Percentiles rank a stretch among this genome's conserved stretches.
These are phyloP conservation scores for Trichoderma polysporum DNA, from an alignment of 2,329 filamentous ascomycete species.

Conservation along the genomic window DNA sequence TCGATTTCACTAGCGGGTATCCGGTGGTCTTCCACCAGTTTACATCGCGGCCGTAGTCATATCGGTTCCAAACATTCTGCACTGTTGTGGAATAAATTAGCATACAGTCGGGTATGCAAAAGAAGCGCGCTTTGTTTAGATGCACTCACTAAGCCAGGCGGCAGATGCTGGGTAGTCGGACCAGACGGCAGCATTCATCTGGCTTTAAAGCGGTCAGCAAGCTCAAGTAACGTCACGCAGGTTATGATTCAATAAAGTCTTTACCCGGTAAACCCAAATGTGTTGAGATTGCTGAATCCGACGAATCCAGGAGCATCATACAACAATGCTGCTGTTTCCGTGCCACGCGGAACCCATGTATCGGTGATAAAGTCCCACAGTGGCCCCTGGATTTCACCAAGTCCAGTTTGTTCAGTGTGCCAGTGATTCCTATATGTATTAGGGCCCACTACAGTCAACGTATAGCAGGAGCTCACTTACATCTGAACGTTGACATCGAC, in stretches of 20 bases:
- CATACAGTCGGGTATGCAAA: no score
- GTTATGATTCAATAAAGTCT: rapidly evolving
- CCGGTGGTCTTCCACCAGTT: slow-evolving; percentile 48
- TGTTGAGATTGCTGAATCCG: slow-evolving; percentile 57
- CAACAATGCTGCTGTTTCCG: slow-evolving; percentile 51
- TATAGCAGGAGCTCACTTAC: slow-evolving; percentile 24
- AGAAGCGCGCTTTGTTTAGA: neutral
- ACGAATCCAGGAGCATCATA: slow-evolving; percentile 58
- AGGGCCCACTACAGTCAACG: neutral
- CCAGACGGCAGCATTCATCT: slow-evolving; percentile 16
- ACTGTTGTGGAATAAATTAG: slow-evolving; percentile 40
- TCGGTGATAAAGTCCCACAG: slow-evolving; percentile 54
- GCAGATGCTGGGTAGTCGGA: slow-evolving; percentile 17
- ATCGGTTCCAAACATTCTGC: slow-evolving; percentile 59
- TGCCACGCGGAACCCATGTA: slow-evolving; percentile 54
- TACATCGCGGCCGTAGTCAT: slow-evolving; percentile 50
- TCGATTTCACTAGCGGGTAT: slow-evolving; percentile 54
- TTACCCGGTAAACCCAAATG: slow-evolving; percentile 54
- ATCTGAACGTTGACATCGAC: slow-evolving; percentile 61
- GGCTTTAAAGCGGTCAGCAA: slow-evolving; percentile 2
- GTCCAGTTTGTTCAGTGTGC: slow-evolving; percentile 52
- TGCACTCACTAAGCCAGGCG: slow-evolving; percentile 18
- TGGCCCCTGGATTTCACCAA: slow-evolving; percentile 45
- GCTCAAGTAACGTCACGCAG: slow-evolving; percentile 28
- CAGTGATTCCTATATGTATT: slow-evolving; percentile 48